Base-by-base conservation (phyloP, 169 alveolate species). In the Cryptosporidium canis region DNA sequence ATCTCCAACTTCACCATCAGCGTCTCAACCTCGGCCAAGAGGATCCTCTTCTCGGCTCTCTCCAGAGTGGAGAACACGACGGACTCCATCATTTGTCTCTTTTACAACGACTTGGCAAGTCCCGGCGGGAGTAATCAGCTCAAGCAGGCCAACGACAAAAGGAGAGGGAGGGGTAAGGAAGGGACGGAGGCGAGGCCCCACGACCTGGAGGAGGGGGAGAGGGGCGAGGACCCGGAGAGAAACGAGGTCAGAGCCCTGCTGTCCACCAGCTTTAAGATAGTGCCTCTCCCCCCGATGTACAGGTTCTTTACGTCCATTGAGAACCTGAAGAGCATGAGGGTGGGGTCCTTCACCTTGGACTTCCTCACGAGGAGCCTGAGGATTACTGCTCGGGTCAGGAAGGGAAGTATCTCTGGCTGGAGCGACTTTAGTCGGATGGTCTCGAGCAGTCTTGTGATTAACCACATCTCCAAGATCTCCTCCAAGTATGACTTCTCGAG, bases 231-330 rank as follows among this genome's bases (percentile, higher is more conserved):
- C 8, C 7, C 24, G 16, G 63, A 51, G n/a, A 51, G 27, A 51
- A 51, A 8, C 1, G 63, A 51, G 18, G 24, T 51, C 5, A n/a
- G 5, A 18, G 5, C 63, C 12, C 9, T 51, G 27, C 9, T 51
- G 18, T 39, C 63, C 16, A 41, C 53, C 3, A 77, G 61, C 35
- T 41, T 58, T 61, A 41, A 39, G 27, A 35, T 61, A 9, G 41
- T 77, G 11, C 87, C 87, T 12, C 72, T 77, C 27, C 87, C 87
- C 35, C 87, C 87, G 61, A 58, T 77, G 70, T 77, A 41, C 29
- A 53, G 87, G 33, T 77, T 43, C 33, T 77, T 77, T 44, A 77
- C 87, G 2, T 27, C 87, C 6, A 14, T 58, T 1, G 87, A 77
- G 31, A 77, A 56, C 43, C 24, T 77, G 27, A 77, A 77, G 24